Conservation (phyloP, 345 rosid genomes). For the Zanthoxylum bungeanum region DNA sequence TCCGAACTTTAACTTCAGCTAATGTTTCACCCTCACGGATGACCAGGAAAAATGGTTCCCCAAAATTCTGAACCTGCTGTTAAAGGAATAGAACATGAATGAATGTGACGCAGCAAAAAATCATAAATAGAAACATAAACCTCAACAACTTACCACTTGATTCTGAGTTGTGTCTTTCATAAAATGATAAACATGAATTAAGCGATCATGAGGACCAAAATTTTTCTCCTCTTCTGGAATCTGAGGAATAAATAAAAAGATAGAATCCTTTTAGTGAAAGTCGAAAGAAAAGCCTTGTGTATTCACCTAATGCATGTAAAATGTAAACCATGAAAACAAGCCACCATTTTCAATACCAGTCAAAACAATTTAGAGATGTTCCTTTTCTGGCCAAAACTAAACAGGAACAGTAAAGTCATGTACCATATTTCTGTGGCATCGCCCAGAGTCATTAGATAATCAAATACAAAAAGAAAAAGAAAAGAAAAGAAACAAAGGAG, state of each 20-base stretch:
- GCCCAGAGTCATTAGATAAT: not conserved
- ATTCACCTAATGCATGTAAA: not conserved
- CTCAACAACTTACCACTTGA: conserved; percentile 47
- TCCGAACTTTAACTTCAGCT: conserved; percentile 74
- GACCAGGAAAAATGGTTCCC: conserved; percentile 95
- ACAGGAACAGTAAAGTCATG: not conserved
- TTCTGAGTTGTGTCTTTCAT: conserved; percentile 76
- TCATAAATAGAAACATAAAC: not conserved
- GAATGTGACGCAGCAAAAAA: not conserved
- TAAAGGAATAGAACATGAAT: conserved; percentile 4
- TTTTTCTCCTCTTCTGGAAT: conserved; percentile 95
- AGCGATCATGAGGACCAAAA: conserved; percentile 85
- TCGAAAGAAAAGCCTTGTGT: not conserved
- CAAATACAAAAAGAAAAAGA: not conserved
- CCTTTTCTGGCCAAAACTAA: not conserved
- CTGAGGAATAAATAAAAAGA: conserved; percentile 34
- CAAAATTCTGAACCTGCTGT: conserved; percentile 92
- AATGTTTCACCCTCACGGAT: conserved; percentile 88
- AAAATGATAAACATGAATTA: conserved; percentile 92
- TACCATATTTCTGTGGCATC: not conserved
- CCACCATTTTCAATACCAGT: not conserved
- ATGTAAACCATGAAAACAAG: not conserved
- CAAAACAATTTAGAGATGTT: too few species aligned
- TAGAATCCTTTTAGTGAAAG: not conserved
- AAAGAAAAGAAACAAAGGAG: not conserved